These are phyloP conservation scores for Auricularia auricula-judae DNA, from an alignment of 768 basidiomycete species.

Conservation along the genomic window DNA sequence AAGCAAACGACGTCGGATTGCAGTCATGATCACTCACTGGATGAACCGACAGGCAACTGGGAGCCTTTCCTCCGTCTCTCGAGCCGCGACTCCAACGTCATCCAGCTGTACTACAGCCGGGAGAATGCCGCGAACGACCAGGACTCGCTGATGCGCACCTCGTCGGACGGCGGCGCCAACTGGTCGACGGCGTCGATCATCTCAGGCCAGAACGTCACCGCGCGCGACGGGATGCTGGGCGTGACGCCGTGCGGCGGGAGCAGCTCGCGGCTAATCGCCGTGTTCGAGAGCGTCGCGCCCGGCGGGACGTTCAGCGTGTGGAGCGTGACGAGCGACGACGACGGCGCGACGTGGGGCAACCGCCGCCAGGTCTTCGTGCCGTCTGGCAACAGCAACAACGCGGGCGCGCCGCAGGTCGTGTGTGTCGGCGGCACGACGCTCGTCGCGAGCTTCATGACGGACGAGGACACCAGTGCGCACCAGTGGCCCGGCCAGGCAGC, in stretches of 20 bases:
- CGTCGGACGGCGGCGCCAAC: neutral
- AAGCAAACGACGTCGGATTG: neutral
- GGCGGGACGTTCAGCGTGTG: neutral
- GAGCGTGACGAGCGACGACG: neutral
- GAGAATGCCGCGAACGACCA: neutral
- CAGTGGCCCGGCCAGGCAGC: neutral
- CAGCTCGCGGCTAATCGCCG: neutral
- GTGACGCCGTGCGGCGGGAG: neutral
- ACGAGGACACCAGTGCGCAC: neutral
- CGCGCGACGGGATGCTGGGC: neutral
- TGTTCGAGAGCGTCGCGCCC: neutral
- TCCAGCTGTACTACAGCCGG: neutral
- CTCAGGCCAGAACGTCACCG: neutral
- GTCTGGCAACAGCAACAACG: neutral
- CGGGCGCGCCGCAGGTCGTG: neutral
- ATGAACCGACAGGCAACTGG: neutral
- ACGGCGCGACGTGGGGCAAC: neutral
- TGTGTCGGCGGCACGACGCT: neutral
- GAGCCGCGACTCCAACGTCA: neutral
- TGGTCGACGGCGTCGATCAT: neutral
- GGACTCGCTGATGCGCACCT: neutral
- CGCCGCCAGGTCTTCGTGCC: neutral
- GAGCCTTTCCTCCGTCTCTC: neutral
- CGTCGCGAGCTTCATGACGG: slow-evolving; percentile 1
- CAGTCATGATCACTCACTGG: too few species aligned